Evolutionary conservation across 495 filamentous ascomycete genomes (phyloP), one percentile per base, ranked within the genome.

Genomic region (Venustampulla echinocandica): DNA sequence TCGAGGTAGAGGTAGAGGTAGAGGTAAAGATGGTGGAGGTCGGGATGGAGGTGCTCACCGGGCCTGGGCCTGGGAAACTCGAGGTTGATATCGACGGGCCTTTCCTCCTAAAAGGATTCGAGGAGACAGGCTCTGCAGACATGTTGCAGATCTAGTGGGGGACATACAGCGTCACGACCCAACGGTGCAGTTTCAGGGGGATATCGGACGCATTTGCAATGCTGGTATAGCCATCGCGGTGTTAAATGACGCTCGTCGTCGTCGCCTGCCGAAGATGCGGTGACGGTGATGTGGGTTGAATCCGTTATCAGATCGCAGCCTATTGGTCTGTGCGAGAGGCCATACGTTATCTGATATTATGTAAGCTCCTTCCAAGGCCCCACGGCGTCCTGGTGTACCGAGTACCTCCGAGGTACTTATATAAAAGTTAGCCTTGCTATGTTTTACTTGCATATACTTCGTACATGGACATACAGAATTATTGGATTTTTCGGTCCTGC

Each of bases 31-130:
- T 35, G 20, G 52, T 17, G 43, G 50, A 41, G 46, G 46, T 30
- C n/a, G n/a, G n/a, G n/a, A n/a, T n/a, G n/a, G n/a, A n/a, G n/a
- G n/a, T n/a, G n/a, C n/a, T n/a, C n/a, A n/a, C n/a, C n/a, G n/a
- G n/a, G n/a, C n/a, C n/a, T n/a, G n/a, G n/a, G n/a, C n/a, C 37
- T 28, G 42, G 20, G 28, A 42, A 28, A 35, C n/a, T 23, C 38
- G 53, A 35, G 25, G 37, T 22, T 14, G 22, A 10, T 10, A 39
- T 25, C 14, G 47, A 6, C 13, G 50, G 39, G 13, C n/a, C 39
- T 53, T 56, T 59, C 50, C 53, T 49, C 19, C 57, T 32, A 47
- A 59, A 59, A 23, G 57, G 57, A 46, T 59, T 59, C 22, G 57
- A 59, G 32, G 57, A 59, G 11, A 50, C 32, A 28, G 46, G 49